Evolutionary conservation across 257 asterid species (phyloP), one percentile per base, ranked within the genome.

Genomic region (Penstemon newberryi): DNA sequence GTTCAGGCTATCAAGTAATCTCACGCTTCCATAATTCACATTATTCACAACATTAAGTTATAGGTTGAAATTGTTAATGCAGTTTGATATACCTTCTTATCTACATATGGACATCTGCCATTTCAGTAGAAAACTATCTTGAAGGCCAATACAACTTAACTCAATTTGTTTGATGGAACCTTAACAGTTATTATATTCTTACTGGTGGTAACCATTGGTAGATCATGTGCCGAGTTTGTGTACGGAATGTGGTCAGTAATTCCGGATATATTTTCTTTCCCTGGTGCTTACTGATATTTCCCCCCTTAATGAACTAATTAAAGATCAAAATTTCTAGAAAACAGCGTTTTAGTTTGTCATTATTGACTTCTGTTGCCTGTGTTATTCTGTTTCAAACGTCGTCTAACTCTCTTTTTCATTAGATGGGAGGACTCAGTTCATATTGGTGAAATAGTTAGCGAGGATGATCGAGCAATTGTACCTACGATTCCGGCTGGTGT

Each of bases 401-500:
- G 40, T 65, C 42, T 74, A 53, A 51, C 49, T 43, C 58, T 60
- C 51, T 43, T 53, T 61, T 15, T 15, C 55, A 63, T 45, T 79
- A 91, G 95, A 63, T 78, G 70, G 80, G 44, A 53, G 56, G 78
- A 51, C 54, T 58, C 87, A 4, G 77, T 74, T 55, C 85, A 78
- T 65, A 50, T 75, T 50, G 53, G 51, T 69, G 85, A 85, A 43
- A 49, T 56, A 67, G 80, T 53, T 63, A 2, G 33, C 33, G 94
- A 60, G 77, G 85, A 83, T 76, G 90, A 83, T 78, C 88, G 71
- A 63, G 85, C 90, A 73, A 80, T 87, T 70, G 80, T 87, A 74
- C 96, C 97, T 15, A 79, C 71, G 65, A 69, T 90, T 73, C 97
- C 99, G 4, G 66, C 74, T 25, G 99, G 97, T 38, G 83, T 93